phyloP scores from a whole-genome alignment of 306 rosid species.

The Aeschynomene evenia region DNA sequence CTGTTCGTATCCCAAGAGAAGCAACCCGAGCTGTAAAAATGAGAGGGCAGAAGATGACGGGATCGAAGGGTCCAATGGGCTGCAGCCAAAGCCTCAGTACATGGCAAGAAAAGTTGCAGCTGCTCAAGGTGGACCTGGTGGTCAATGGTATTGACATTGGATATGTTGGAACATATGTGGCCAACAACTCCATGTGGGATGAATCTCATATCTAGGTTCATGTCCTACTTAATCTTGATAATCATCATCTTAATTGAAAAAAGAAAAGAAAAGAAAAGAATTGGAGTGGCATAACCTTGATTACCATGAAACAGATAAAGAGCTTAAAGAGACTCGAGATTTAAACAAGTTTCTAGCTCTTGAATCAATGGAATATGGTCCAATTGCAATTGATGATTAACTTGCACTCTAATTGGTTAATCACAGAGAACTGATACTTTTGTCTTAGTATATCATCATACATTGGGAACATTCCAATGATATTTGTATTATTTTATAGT shows the following conservation, averaged over 20 bases:
- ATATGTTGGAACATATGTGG: conserved; percentile 14
- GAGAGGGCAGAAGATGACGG: conserved; percentile 76
- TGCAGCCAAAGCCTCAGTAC: conserved; percentile 90
- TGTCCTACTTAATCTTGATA: conserved; percentile 29
- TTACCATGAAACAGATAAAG: conserved; percentile 12
- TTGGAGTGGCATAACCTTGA: conserved; percentile 20
- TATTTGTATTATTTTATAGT: conserved; percentile 18
- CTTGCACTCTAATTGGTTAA: conserved; percentile 29
- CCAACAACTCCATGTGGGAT: conserved; percentile 16
- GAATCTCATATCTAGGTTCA: conserved; percentile 28
- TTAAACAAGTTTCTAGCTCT: conserved; percentile 6
- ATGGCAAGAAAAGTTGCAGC: conserved; percentile 94
- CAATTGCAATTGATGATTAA: conserved; percentile 33
- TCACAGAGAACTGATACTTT: conserved; percentile 30
- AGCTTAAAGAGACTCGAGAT: conserved; percentile 25
- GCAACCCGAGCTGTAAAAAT: conserved; percentile 60
- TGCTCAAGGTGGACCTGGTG: conserved; percentile 80
- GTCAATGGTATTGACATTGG: conserved; percentile 74
- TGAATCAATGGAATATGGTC: conserved; percentile 25
- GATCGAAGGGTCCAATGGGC: conserved; percentile 68
- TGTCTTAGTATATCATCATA: not conserved
- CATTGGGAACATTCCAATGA: conserved; percentile 5
- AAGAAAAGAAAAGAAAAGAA: not conserved
- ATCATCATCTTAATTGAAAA: conserved; percentile 25
- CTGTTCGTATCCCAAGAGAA: conserved; percentile 80